Percentiles rank a stretch among this genome's conserved stretches.
Evolutionary conservation across 2,329 filamentous ascomycete species (phyloP).

Genomic region (Ophiocordyceps camponoti-saundersi): DNA sequence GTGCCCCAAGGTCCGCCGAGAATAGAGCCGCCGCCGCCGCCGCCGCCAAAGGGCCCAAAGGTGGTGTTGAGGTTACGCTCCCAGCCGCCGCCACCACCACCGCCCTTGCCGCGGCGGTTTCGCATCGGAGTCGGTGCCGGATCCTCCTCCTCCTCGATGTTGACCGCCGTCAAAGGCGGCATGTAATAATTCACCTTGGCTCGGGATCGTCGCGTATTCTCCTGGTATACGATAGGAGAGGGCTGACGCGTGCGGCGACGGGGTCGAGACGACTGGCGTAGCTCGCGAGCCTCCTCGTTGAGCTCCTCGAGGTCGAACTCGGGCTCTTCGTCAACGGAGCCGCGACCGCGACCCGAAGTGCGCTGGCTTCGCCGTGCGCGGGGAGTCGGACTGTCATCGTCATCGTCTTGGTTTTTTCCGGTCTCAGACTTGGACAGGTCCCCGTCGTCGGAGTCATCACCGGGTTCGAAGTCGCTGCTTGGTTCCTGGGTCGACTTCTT

Average conservation of each 20-base stretch:
- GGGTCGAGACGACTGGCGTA: conserved; percentile 35
- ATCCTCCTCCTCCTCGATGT: conserved; percentile 59
- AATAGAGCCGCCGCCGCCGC: conserved; percentile 53
- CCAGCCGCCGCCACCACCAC: conserved; percentile 42
- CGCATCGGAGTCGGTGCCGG: conserved; percentile 52
- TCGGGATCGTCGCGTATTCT: conserved; percentile 33
- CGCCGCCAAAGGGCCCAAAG: conserved; percentile 83
- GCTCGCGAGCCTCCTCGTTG: conserved; percentile 47
- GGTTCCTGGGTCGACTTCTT: conserved; percentile 32
- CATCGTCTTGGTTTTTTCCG: conserved; percentile 24
- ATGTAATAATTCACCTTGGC: conserved; percentile 71
- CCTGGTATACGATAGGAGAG: conserved; percentile 42
- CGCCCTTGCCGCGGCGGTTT: conserved; percentile 45
- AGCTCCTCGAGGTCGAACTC: conserved; percentile 47
- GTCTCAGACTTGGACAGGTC: conserved; percentile 25
- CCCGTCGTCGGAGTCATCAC: conserved; percentile 39
- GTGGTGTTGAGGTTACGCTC: conserved; percentile 78
- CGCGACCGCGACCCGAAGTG: conserved; percentile 28
- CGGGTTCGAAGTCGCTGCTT: conserved; percentile 45
- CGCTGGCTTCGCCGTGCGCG: conserved; percentile 26
- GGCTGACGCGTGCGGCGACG: conserved; percentile 32
- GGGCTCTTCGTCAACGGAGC: conserved; percentile 39
- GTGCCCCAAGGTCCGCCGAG: conserved; percentile 60
- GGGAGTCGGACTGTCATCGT: conserved; percentile 28
- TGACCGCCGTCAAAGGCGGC: conserved; percentile 43